A percentile compares a stretch with the other conserved stretches of the same genome.
phyloP scores from a whole-genome alignment of 23 red algal genomes.

The Gracilaria gracilis region DNA sequence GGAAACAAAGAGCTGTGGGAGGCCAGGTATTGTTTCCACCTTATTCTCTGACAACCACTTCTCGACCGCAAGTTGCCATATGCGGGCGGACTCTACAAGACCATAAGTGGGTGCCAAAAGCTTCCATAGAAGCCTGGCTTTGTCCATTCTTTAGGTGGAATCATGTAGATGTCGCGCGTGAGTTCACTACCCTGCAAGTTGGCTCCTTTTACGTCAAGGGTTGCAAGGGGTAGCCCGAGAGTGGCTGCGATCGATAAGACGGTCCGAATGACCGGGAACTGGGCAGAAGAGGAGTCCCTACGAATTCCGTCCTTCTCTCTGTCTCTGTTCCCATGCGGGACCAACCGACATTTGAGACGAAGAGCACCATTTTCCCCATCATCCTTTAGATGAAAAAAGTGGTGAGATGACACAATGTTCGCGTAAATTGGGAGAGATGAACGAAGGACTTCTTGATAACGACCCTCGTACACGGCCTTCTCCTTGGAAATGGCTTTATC shows the following conservation, averaged over 20 bases:
- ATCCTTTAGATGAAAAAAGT: conserved; percentile 58
- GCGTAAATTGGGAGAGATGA: not conserved
- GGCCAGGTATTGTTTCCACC: not conserved
- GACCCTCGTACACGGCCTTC: conserved; percentile 26
- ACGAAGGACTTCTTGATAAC: conserved; percentile 5
- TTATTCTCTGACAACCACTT: conserved; percentile 21
- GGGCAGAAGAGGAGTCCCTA: conserved; percentile 43
- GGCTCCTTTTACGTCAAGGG: conserved; percentile 17
- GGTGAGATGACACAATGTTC: conserved; percentile 37
- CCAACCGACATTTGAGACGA: conserved; percentile 41
- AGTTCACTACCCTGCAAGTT: conserved; percentile 19
- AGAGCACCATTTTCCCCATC: conserved; percentile 13
- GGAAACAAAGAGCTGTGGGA: conserved; percentile 45
- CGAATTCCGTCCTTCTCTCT: conserved; percentile 16
- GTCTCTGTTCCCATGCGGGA: conserved; percentile 40
- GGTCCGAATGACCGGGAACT: conserved; percentile 46
- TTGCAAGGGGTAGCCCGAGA: not conserved
- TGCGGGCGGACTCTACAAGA: conserved; percentile 38
- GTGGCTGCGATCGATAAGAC: conserved; percentile 32
- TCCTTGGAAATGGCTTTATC: conserved; percentile 34
- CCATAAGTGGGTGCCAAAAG: conserved; percentile 40
- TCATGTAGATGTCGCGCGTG: conserved; percentile 17
- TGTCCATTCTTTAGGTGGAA: conserved; percentile 31
- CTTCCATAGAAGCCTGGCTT: conserved; percentile 35
- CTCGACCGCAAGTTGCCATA: conserved; percentile 48